phyloP scores from a whole-genome alignment of 1,139 yeast species.

The Hansenula anomala region DNA sequence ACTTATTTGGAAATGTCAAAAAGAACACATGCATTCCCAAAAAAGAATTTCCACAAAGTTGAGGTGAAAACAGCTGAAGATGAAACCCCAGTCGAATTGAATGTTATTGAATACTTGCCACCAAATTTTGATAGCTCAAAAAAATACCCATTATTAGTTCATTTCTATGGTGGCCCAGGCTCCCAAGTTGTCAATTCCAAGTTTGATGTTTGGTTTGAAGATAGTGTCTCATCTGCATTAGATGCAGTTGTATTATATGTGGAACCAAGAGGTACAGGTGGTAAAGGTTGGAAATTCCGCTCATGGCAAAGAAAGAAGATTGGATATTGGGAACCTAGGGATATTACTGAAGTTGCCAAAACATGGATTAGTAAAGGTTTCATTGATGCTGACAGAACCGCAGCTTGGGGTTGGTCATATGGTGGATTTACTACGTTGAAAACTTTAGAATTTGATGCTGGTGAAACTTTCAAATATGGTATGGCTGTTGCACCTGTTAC shows the following conservation, averaged over 20 bases:
- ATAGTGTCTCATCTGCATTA: conserved; percentile 59
- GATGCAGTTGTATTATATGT: conserved; percentile 75
- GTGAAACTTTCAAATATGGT: conserved; percentile 66
- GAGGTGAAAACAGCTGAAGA: conserved; percentile 34
- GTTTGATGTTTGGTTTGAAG: conserved; percentile 60
- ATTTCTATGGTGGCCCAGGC: conserved; percentile 94
- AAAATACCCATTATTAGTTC: conserved; percentile 77
- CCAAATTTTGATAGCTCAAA: conserved; percentile 47
- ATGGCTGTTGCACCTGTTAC: conserved; percentile 92
- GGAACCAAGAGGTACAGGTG: conserved; percentile 96
- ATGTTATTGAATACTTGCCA: conserved; percentile 75
- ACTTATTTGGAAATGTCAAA: conserved; percentile 18
- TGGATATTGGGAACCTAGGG: conserved; percentile 88
- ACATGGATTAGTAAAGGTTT: conserved; percentile 53
- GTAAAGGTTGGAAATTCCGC: conserved; percentile 74
- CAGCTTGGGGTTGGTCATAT: conserved; percentile 96
- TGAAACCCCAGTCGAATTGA: conserved; percentile 40
- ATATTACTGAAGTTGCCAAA: conserved; percentile 62
- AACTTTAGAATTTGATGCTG: conserved; percentile 67
- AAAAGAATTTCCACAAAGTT: conserved; percentile 43
- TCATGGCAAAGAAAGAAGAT: conserved; percentile 63
- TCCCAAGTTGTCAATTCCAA: conserved; percentile 63
- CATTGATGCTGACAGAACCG: conserved; percentile 61
- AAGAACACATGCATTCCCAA: conserved; percentile 48
- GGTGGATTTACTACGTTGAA: conserved; percentile 81